phyloP scores from a whole-genome alignment of 805 yeast genomes.

The Spathaspora girioi region DNA sequence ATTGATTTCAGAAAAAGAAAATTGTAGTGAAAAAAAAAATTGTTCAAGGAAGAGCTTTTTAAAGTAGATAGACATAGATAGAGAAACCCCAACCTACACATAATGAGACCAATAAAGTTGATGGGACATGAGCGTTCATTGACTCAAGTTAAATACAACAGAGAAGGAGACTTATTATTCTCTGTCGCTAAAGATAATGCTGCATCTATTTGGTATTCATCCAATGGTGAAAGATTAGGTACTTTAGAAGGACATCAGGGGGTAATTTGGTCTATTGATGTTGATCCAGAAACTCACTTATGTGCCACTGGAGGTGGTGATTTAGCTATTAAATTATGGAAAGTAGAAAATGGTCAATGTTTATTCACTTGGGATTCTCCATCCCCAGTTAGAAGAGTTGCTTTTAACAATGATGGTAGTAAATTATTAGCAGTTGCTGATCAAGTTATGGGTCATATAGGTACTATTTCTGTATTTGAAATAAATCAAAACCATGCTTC shows the following conservation, averaged over 20 bases:
- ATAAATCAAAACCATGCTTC: conserved; percentile 44
- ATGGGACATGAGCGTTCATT: conserved; percentile 98
- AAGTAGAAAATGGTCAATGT: conserved; percentile 71
- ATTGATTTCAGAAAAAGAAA: background rate
- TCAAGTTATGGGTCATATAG: conserved; percentile 86
- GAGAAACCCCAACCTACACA: background rate
- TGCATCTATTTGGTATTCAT: conserved; percentile 90
- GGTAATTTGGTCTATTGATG: conserved; percentile 92
- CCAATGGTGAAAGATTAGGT: conserved; percentile 95
- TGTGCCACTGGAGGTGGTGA: conserved; percentile 92
- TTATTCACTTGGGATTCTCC: conserved; percentile 68
- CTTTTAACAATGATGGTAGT: conserved; percentile 71
- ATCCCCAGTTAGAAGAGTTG: conserved; percentile 90
- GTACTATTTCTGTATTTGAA: conserved; percentile 68
- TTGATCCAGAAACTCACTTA: conserved; percentile 62
- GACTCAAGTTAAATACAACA: conserved; percentile 92
- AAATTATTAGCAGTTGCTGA: conserved; percentile 77
- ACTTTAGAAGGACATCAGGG: conserved; percentile 83
- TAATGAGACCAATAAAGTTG: conserved; percentile 52
- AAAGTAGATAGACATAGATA: background rate
- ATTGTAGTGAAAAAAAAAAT: background rate
- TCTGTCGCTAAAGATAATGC: conserved; percentile 89
- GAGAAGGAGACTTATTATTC: conserved; percentile 90
- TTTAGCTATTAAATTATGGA: conserved; percentile 81
- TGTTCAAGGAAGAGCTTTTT: background rate